Evolutionary conservation across 805 yeast genomes (phyloP), one percentile per base, ranked within the genome.

Genomic region (Maudiozyma serrabonitensis): DNA sequence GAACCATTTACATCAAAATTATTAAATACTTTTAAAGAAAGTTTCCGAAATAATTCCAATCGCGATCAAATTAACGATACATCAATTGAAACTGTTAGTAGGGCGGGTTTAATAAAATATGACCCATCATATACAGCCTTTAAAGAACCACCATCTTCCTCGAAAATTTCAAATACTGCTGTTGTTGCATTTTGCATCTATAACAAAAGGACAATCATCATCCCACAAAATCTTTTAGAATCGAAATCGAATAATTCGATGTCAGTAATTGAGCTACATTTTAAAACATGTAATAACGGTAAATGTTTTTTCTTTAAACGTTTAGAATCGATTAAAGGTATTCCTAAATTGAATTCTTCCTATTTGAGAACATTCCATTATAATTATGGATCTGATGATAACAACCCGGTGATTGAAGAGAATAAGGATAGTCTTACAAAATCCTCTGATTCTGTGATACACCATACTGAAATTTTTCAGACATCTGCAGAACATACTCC

Each of bases 111-210:
- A 16, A 41, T 61, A 15, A 57, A 56, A n/a, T 67, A 78, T 69
- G 64, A 84, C 68, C 62, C 72, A 75, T 45, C 89, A 81, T 32
- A 68, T 70, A 12, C 57, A 1, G 56, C 55, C 2, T 57, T 59
- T 43, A 56, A 54, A 34, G 55, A 54, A 34, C 16, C 15, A 13
- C 3, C 16, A 34, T 34, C 6, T 2, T 3, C 16, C 16, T 15
- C 6, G 13, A 34, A n/a, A 15, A 34, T 34, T 15, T 34, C 38
- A 59, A 59, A 26, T 15, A 46, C 19, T 3, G 26, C 42, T 5
- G 82, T 79, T 56, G 73, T 79, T 47, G 77, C 77, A 9, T 72
- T 79, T 15, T 84, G 91, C 63, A 75, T 73, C 48, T 68, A 72
- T 56, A 84, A 91, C 63, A 67, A 73, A 26, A 69, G 69, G 50